Evolutionary conservation across 2,329 filamentous ascomycete species (phyloP), one percentile per base, ranked within the genome.

Genomic region (Trichoderma atroviride): DNA sequence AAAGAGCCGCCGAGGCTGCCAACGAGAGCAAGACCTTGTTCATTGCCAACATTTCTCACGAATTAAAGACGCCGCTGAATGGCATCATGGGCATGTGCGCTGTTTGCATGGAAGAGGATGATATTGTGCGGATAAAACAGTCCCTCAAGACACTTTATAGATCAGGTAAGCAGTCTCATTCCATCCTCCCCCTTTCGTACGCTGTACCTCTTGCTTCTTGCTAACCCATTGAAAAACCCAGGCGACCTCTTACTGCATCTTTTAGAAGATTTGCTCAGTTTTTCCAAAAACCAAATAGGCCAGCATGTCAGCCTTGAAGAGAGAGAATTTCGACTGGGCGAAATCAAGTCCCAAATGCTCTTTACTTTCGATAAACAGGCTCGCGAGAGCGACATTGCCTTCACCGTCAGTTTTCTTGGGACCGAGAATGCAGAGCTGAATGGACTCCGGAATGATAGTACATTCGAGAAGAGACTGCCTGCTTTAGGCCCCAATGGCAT

Each of bases 11-110:
- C 1, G 94, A 97, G 79, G 92, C 92, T n/a, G 94, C 94, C 4
- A 97, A 97, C 75, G 92, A 97, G 80, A 96, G 93, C 84, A 99
- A 99, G 82, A 98, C 96, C 0, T 84, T 98, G 10, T 98, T 98
- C 81, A 96, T 99, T 72, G 96, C 96, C 22, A 98, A 98, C 75
- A 97, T 98, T 62, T 91, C 89, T 0, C 88, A 90, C 74, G 88
- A 98, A 79, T 85, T 99, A 43, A 96, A 97, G 77, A 99, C 96
- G 1, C 96, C 96, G 0, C 85, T 98, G 69, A 98, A 98, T 76
- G 96, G 95, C 14, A 97, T 98, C 60, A 85, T 99, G 75, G 96
- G 96, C 70, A 96, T 97, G 91, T 94, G 91, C 74, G 92, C 93
- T 0, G 91, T 97, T 0, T 96, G 93, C 79, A 96, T 97, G 93